Evolutionary conservation across 139 green algal genomes (phyloP).

Genomic region (Volvox africanus): DNA sequence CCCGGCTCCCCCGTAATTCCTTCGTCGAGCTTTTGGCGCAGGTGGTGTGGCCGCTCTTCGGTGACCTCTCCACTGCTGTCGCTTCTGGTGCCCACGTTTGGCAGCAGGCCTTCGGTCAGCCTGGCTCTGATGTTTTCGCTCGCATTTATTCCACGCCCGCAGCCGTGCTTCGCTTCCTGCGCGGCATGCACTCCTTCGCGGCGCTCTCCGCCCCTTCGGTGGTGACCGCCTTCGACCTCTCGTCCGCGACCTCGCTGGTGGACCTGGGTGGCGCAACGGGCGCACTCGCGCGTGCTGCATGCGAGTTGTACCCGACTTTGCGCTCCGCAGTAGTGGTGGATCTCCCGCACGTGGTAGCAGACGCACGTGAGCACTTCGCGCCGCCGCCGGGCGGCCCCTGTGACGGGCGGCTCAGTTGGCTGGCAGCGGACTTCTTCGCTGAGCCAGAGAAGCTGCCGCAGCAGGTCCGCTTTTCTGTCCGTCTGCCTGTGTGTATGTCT

Average conservation of each 20-base stretch:
- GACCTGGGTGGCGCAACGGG: constrained; percentile 62
- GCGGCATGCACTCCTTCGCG: constrained; percentile 58
- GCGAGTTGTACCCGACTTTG: constrained; percentile 39
- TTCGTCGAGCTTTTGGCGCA: background rate
- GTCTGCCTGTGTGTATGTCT: too few species aligned
- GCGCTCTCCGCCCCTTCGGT: constrained; percentile 44
- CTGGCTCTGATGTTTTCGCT: constrained; percentile 50
- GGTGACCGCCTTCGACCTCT: constrained; percentile 59
- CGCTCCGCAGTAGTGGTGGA: constrained; percentile 52
- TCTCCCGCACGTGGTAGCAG: constrained; percentile 49
- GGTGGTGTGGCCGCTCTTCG: constrained; percentile 52
- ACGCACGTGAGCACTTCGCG: constrained; percentile 47
- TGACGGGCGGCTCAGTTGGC: constrained; percentile 49
- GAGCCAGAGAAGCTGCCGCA: constrained; percentile 33
- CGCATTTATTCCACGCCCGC: constrained; percentile 48
- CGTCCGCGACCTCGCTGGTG: background rate
- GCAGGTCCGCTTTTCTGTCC: background rate
- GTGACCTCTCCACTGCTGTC: constrained; percentile 36
- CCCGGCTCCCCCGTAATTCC: too few species aligned
- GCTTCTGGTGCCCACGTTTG: constrained; percentile 48
- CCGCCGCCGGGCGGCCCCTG: background rate
- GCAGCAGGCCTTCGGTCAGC: constrained; percentile 32
- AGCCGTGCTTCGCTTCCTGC: constrained; percentile 58
- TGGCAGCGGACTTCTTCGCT: constrained; percentile 58
- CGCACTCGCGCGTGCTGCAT: constrained; percentile 43